Evolutionary conservation across 1,139 yeast species (phyloP), one percentile per base, ranked within the genome.

Genomic region (Magnusiomyces suaveolens): DNA sequence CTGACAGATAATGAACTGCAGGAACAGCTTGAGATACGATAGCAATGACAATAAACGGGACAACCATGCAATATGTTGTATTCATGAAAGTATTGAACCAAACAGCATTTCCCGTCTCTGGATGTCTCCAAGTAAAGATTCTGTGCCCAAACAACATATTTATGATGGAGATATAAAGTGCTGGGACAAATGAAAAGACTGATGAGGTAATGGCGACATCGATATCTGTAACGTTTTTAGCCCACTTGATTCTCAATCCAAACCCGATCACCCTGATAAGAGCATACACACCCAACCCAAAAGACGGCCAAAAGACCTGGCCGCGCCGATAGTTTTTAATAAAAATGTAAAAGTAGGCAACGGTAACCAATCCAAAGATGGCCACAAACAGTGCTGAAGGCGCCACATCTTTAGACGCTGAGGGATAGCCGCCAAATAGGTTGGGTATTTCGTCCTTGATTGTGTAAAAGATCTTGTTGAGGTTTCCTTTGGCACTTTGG

Each of bases 61-160:
- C 56, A 32, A 85, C 90, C 52, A 82, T 58, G 2, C 68, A 65
- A 65, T 86, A 85, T 41, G 80, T 63, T 0, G 67, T 53, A 50
- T 76, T 64, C 85, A 85, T 82, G 47, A 73, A 56, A 18, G 61
- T 59, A 81, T 84, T 81, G 64, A 84, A 82, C 50, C 76, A 63
- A 54, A 67, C 71, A 48, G 80, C 68, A 24, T 82, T 75, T 54
- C 92, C 94, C 32, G 85, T 80, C 51, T 81, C 84, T 2, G 95
- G 94, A 65, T 86, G 94, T 64, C 87, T 74, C 88, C 92, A 84
- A 6, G 90, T 84, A 70, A 84, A 85, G 48, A 85, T 74, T 61
- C 95, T 76, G 67, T 85, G 92, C 2, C 89, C 89, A 58, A 86
- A 71, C 48, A 84, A 77, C 68, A 84, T 76, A 64, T 83, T 62